phyloP scores from a whole-genome alignment of 345 rosid genomes.

The Leavenworthia alabamica region DNA sequence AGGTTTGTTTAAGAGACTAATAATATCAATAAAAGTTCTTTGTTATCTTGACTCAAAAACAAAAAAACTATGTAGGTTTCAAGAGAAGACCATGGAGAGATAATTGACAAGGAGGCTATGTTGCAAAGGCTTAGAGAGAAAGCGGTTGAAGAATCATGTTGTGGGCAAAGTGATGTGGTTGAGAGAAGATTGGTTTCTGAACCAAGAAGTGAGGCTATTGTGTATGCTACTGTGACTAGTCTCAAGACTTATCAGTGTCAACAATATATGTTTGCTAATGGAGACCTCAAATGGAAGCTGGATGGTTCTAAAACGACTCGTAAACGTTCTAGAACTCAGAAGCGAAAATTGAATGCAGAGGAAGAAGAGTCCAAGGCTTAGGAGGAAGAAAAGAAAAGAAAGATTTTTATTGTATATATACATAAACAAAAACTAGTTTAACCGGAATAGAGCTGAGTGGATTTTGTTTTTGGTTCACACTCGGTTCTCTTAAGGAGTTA shows the following conservation, averaged over 20 bases:
- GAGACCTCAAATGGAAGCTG: constrained; percentile 43
- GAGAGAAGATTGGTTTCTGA: constrained; percentile 34
- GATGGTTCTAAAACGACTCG: constrained; percentile 36
- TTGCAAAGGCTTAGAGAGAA: constrained; percentile 47
- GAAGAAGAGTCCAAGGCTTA: constrained; percentile 31
- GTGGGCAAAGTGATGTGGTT: constrained; percentile 49
- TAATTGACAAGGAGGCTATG: constrained; percentile 40
- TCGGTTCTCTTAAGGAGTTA: too few species aligned
- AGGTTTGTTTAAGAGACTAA: constrained; percentile 43
- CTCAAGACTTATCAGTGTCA: constrained; percentile 42
- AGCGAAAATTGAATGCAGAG: constrained; percentile 41
- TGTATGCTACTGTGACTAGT: constrained; percentile 62
- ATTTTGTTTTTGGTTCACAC: too few species aligned
- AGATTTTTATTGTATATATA: neutral
- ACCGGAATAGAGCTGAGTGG: too few species aligned
- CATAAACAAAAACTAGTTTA: too few species aligned
- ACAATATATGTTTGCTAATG: constrained; percentile 35
- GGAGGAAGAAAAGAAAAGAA: constrained; percentile 12
- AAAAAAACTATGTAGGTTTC: constrained; percentile 39
- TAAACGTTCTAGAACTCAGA: constrained; percentile 51
- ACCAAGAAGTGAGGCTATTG: constrained; percentile 50
- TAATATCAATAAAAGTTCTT: constrained; percentile 9
- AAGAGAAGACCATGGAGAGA: constrained; percentile 23
- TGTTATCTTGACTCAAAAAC: neutral
- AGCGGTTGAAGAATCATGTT: constrained; percentile 43